Conservation (phyloP, 2,329 filamentous ascomycete genomes). For the Aspergillus amoenus region DNA sequence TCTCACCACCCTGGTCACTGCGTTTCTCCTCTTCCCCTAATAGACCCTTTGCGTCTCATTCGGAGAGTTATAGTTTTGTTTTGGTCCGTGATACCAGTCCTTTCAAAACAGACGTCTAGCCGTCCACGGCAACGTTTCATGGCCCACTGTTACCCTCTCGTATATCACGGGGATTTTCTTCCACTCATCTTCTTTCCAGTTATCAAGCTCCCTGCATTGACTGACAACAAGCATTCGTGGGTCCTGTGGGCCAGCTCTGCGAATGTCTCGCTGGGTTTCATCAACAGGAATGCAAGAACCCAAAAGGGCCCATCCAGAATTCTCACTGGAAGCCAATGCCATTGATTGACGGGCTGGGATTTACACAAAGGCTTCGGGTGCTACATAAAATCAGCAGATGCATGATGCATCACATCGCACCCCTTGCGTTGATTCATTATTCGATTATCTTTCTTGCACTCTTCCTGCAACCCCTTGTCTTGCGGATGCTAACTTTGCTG, state of each 20-base stretch:
- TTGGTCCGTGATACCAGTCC: not conserved
- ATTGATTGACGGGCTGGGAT: slow-evolving; percentile 2
- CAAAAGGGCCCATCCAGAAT: slow-evolving; percentile 14
- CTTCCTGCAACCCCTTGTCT: slow-evolving; percentile 7
- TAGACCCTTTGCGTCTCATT: not conserved
- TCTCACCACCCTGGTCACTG: not conserved
- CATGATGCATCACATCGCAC: slow-evolving; percentile 12
- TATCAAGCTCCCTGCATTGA: not conserved
- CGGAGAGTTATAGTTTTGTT: not conserved
- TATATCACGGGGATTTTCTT: not conserved
- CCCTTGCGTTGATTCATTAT: slow-evolving; percentile 14
- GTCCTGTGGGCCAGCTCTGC: not conserved
- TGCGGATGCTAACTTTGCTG: slow-evolving; percentile 7
- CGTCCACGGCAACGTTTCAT: not conserved
- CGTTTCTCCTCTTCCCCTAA: not conserved
- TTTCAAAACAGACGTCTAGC: not conserved
- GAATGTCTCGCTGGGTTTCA: slow-evolving; percentile 11
- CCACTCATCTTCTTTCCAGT: not conserved
- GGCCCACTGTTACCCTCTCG: not conserved
- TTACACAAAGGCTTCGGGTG: slow-evolving; percentile 16
- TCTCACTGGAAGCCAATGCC: slow-evolving; percentile 3
- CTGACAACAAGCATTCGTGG: not conserved
- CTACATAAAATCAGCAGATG: slow-evolving; percentile 8
- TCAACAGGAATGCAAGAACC: slow-evolving; percentile 15
- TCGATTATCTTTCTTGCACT: slow-evolving; percentile 2